These are phyloP conservation scores for Tuber melanosporum DNA, from an alignment of 495 filamentous ascomycete genomes.

Conservation along the genomic window DNA sequence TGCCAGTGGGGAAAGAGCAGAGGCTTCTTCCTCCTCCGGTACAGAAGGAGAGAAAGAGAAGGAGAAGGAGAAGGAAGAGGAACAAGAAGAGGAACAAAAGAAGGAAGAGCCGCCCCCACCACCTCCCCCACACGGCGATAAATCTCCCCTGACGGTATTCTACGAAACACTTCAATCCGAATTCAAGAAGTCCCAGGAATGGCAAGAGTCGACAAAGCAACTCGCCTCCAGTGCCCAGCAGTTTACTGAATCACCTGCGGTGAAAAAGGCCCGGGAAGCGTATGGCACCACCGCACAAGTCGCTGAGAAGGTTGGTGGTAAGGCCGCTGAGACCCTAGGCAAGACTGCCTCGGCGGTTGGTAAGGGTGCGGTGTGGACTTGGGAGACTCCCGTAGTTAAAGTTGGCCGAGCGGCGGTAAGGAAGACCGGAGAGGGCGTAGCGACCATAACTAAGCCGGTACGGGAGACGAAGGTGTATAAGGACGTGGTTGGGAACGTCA, in stretches of 20 bases:
- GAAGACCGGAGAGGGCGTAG: slow-evolving; percentile 75
- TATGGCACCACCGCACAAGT: slow-evolving; percentile 77
- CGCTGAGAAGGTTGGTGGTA: slow-evolving; percentile 54
- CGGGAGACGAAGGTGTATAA: slow-evolving; percentile 90
- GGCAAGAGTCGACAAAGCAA: slow-evolving; percentile 96
- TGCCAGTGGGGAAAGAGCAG: neutral
- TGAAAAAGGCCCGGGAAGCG: slow-evolving; percentile 75
- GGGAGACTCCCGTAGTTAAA: slow-evolving; percentile 89
- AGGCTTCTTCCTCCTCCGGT: slow-evolving; percentile 15
- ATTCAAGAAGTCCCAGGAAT: slow-evolving; percentile 96
- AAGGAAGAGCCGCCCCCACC: slow-evolving; percentile 68
- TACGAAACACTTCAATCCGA: slow-evolving; percentile 86
- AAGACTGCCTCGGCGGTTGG: slow-evolving; percentile 79
- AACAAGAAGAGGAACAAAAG: slow-evolving; percentile 52
- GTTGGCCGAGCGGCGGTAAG: slow-evolving; percentile 81
- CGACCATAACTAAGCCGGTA: slow-evolving; percentile 88
- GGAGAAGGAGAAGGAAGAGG: slow-evolving; percentile 49
- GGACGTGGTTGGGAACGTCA: slow-evolving; percentile 62
- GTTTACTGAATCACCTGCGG: slow-evolving; percentile 89
- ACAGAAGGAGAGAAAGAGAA: slow-evolving; percentile 45
- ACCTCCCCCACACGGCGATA: slow-evolving; percentile 92
- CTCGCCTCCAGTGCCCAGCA: slow-evolving; percentile 79
- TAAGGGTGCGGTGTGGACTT: slow-evolving; percentile 87
- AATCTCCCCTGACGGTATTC: slow-evolving; percentile 97
- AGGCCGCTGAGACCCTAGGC: slow-evolving; percentile 70